Conservation (phyloP, 306 rosid genomes). For the Fragaria ananassa region DNA sequence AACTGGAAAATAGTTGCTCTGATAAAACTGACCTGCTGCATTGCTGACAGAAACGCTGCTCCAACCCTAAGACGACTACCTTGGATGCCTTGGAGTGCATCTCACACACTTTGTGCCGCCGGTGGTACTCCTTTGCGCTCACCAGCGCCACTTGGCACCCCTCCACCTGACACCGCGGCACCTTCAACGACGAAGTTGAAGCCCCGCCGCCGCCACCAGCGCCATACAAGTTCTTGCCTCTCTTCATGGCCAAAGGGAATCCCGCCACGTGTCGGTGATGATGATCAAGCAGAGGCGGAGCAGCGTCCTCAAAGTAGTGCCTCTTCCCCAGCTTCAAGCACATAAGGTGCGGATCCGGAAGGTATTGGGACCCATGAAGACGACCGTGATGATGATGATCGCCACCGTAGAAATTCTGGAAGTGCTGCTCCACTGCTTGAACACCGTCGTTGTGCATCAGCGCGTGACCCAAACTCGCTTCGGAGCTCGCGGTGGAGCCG, state of each 20-base stretch:
- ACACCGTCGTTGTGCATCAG: background rate
- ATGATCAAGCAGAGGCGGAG: conserved; percentile 22
- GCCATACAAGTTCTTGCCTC: conserved; percentile 28
- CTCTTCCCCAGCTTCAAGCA: conserved; percentile 93
- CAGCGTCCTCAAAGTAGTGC: conserved; percentile 76
- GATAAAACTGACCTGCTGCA: conserved; percentile 69
- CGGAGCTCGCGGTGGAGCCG: conserved; percentile 9
- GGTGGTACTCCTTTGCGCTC: conserved; percentile 85
- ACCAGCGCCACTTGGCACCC: conserved; percentile 79
- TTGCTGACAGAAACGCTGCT: conserved; percentile 97
- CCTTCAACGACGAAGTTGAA: conserved; percentile 11
- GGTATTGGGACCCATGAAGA: conserved; percentile 38
- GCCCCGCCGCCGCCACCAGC: conserved; percentile 2
- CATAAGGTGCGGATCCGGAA: conserved; percentile 70
- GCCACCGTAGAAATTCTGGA: background rate
- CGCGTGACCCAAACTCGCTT: conserved; percentile 22
- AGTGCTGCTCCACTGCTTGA: background rate
- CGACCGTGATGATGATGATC: conserved; percentile 6
- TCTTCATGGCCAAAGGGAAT: conserved; percentile 39
- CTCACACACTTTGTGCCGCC: conserved; percentile 93
- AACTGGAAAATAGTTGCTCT: background rate
- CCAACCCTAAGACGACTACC: conserved; percentile 70
- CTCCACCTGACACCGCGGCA: conserved; percentile 87
- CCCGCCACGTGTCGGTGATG: conserved; percentile 24
- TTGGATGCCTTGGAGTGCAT: conserved; percentile 91